Conservation (phyloP, 345 rosid species). For the Populus alba region DNA sequence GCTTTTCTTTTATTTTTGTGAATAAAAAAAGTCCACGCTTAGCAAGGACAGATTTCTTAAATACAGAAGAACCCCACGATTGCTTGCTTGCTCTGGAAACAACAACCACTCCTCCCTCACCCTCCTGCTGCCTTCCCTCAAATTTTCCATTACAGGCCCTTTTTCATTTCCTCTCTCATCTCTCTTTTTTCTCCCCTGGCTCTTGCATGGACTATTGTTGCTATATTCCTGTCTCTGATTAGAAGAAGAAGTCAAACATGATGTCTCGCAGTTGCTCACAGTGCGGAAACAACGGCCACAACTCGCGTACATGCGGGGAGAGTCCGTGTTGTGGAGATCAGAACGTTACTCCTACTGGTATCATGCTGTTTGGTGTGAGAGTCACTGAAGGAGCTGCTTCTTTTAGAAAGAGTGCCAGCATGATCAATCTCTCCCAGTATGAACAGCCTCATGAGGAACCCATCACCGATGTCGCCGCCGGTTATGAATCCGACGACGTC, state of each 20-base stretch:
- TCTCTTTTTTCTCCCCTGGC: neutral
- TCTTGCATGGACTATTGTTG: slow-evolving; percentile 9
- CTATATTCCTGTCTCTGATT: neutral
- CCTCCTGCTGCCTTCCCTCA: neutral
- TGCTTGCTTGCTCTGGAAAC: neutral
- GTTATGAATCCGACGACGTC: slow-evolving; percentile 73
- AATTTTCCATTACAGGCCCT: slow-evolving; percentile 1
- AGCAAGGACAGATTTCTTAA: neutral
- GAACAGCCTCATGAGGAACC: slow-evolving; percentile 49
- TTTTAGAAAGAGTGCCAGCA: slow-evolving; percentile 64
- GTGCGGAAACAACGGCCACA: slow-evolving; percentile 72
- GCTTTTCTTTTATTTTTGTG: neutral
- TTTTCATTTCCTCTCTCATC: neutral
- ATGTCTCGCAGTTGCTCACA: slow-evolving; percentile 64
- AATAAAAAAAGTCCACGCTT: neutral
- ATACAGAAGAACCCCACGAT: neutral
- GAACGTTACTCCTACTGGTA: slow-evolving; percentile 31
- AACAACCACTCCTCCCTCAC: slow-evolving; percentile 6
- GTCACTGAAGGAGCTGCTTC: slow-evolving; percentile 45
- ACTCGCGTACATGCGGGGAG: slow-evolving; percentile 51
- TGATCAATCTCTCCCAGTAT: slow-evolving; percentile 63
- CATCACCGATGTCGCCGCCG: slow-evolving; percentile 42
- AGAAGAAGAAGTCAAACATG: neutral
- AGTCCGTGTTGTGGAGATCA: neutral
- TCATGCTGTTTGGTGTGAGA: slow-evolving; percentile 74